phyloP scores from a whole-genome alignment of 805 yeast species.

The Metschnikowia lunata region DNA sequence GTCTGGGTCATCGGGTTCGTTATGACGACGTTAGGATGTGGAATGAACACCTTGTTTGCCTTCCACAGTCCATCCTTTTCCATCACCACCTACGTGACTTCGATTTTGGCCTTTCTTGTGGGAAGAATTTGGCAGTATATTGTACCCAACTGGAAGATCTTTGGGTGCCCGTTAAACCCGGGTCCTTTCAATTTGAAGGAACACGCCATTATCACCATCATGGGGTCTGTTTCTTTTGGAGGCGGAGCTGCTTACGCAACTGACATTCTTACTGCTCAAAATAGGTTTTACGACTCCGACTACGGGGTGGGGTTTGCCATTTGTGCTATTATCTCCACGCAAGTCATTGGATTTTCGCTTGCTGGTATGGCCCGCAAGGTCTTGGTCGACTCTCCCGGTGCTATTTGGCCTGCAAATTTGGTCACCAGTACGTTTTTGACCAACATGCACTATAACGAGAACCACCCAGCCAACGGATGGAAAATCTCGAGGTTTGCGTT shows the following conservation, averaged over 20 bases:
- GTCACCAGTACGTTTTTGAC: slow-evolving; percentile 54
- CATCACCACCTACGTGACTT: slow-evolving; percentile 50
- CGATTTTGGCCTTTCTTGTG: slow-evolving; percentile 56
- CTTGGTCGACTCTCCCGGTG: slow-evolving; percentile 59
- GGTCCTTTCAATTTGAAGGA: slow-evolving; percentile 62
- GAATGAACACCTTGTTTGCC: slow-evolving; percentile 55
- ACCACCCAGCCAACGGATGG: slow-evolving; percentile 60
- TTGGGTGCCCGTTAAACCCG: slow-evolving; percentile 45
- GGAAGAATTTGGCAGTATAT: slow-evolving; percentile 47
- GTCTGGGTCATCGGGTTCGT: slow-evolving; percentile 49
- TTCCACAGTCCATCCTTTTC: slow-evolving; percentile 52
- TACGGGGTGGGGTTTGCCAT: slow-evolving; percentile 54
- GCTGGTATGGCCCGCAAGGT: slow-evolving; percentile 61
- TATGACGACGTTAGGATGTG: slow-evolving; percentile 53
- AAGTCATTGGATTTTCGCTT: slow-evolving; percentile 61
- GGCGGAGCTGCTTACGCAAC: slow-evolving; percentile 53
- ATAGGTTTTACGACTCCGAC: slow-evolving; percentile 42
- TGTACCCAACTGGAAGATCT: slow-evolving; percentile 33
- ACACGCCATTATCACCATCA: slow-evolving; percentile 51
- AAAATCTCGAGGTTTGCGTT: slow-evolving; percentile 27
- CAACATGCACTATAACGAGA: slow-evolving; percentile 47
- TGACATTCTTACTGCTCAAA: slow-evolving; percentile 51
- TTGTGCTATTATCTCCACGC: slow-evolving; percentile 50
- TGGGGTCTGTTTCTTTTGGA: slow-evolving; percentile 43
- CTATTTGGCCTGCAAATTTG: slow-evolving; percentile 68